Percentiles rank a stretch among this genome's conserved stretches.
Conservation (phyloP, 2,329 filamentous ascomycete genomes). For the Epichloe sibirici region DNA sequence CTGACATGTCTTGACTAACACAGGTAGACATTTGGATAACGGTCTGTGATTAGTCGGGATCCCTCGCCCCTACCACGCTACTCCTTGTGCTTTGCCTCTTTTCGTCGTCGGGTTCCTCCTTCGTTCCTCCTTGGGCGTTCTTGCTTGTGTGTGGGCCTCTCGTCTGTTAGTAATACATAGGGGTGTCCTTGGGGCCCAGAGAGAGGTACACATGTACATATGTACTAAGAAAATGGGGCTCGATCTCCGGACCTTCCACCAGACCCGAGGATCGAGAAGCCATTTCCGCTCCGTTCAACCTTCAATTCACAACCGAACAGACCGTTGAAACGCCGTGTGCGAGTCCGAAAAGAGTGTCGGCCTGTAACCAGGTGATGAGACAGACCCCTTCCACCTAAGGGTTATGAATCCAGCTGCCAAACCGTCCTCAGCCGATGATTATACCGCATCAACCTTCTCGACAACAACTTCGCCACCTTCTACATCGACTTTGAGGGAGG, state of each 20-base stretch:
- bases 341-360: neutral
- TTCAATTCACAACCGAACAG: conserved; percentile 6
- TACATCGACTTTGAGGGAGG: neutral
- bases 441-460: neutral
- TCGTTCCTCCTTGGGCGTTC: neutral
- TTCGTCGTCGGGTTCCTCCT: no score
- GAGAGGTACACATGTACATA: no score
- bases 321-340: conserved; percentile 5
- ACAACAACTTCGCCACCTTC: neutral
- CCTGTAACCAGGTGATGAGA: neutral
- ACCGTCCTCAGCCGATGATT: neutral
- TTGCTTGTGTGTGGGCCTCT: neutral
- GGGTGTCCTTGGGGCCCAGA: no score
- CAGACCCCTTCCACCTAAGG: neutral
- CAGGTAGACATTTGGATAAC: neutral
- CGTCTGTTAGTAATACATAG: no score
- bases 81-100: no score
- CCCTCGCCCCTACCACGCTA: no score
- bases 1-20: neutral
- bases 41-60: neutral
- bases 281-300: conserved; percentile 8
- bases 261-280: conserved; percentile 8
- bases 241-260: conserved; percentile 7
- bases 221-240: conserved; percentile 1
- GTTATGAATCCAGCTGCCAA: conserved; percentile 3